Conservation (phyloP, 2,329 filamentous ascomycete genomes). For the Fusarium sp. region DNA sequence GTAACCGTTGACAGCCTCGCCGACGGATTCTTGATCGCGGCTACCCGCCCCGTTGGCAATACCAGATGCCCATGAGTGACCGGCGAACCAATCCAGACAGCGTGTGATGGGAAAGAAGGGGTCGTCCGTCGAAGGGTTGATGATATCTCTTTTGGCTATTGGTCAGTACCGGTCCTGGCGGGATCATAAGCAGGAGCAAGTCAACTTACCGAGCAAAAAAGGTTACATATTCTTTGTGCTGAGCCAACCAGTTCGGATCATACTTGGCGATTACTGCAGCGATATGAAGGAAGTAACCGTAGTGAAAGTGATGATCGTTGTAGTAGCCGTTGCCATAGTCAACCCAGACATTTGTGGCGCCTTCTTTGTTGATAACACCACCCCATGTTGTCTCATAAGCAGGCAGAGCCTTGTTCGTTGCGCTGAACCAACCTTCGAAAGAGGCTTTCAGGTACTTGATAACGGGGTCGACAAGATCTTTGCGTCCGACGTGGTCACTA, state of each 20-base stretch:
- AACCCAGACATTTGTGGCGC: not conserved
- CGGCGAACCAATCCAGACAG: not conserved
- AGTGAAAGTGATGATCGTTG: not conserved
- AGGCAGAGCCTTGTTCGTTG: not conserved
- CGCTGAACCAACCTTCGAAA: not conserved
- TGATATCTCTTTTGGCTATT: not conserved
- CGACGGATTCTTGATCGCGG: not conserved
- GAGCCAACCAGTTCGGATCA: not conserved
- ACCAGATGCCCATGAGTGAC: not conserved
- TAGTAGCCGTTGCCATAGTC: not conserved
- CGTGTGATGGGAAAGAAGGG: not conserved
- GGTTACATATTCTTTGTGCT: not conserved
- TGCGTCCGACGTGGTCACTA: not conserved
- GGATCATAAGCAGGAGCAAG: accelerated
- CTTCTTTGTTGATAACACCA: not conserved
- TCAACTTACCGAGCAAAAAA: not conserved
- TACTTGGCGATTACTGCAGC: not conserved
- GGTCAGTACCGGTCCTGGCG: not conserved
- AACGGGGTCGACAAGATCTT: not conserved
- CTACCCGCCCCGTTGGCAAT: not conserved
- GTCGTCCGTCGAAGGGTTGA: not conserved
- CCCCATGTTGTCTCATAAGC: not conserved
- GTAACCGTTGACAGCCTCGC: not conserved
- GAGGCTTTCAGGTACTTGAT: not conserved
- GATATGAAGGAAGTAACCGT: not conserved